Evolutionary conservation across 2,329 filamentous ascomycete genomes (phyloP).

Genomic region (Neofusicoccum sp.): DNA sequence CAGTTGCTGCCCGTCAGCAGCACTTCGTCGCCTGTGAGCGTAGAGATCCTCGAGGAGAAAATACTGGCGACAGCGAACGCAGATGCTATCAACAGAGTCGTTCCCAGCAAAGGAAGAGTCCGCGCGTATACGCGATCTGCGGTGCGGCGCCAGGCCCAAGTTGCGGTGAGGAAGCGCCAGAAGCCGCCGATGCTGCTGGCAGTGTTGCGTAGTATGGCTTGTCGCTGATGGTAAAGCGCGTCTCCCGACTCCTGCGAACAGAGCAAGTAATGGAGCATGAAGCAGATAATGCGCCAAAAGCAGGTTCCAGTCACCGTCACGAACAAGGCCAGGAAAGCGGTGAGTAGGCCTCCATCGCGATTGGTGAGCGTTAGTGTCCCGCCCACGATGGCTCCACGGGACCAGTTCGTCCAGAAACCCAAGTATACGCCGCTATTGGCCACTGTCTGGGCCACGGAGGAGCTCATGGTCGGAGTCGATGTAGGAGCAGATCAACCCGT

Average conservation of each 20-base stretch:
- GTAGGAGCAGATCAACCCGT: too few species aligned
- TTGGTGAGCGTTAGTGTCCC: slow-evolving; percentile 33
- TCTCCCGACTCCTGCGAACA: slow-evolving; percentile 24
- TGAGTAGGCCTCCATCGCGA: slow-evolving; percentile 31
- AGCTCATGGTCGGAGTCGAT: too few species aligned
- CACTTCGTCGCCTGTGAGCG: slow-evolving; percentile 1
- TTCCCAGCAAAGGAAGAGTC: background rate
- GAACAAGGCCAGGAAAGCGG: slow-evolving; percentile 37
- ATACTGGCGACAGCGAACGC: slow-evolving; percentile 13
- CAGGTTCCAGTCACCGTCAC: slow-evolving; percentile 26
- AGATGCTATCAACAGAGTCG: background rate
- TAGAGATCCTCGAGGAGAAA: slow-evolving; percentile 16
- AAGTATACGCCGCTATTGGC: too few species aligned
- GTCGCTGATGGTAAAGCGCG: slow-evolving; percentile 26
- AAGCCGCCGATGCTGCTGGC: background rate
- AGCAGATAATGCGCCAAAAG: slow-evolving; percentile 26
- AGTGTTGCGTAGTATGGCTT: slow-evolving; percentile 16
- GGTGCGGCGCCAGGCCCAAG: background rate
- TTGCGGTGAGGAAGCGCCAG: background rate
- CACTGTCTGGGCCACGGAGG: too few species aligned
- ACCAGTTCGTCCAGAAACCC: slow-evolving; percentile 36
- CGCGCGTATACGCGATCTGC: background rate
- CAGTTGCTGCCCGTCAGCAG: slow-evolving; percentile 1
- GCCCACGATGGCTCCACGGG: slow-evolving; percentile 30
- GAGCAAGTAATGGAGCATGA: slow-evolving; percentile 23